phyloP scores from a whole-genome alignment of 108 stramenopile species.

The Skeletonema costatum region DNA sequence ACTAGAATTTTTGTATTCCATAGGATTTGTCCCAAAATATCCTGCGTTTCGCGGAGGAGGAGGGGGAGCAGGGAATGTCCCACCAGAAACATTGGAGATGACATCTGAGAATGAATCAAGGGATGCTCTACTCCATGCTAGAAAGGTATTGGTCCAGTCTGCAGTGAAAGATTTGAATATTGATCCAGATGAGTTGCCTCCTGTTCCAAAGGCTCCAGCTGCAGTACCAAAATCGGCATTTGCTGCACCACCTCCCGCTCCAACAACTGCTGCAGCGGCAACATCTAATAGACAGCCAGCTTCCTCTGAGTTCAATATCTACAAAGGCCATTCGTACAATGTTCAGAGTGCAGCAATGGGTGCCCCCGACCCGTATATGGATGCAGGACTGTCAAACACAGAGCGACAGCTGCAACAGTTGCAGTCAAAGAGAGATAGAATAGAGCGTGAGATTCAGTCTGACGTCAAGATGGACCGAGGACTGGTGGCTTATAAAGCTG shows the following conservation, averaged over 20 bases:
- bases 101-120: constrained; percentile 43
- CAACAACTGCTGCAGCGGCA: constrained; percentile 1
- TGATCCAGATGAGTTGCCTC: constrained; percentile 47
- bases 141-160: constrained; percentile 45
- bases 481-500: constrained; percentile 56
- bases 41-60: constrained; percentile 15
- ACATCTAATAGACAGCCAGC: constrained; percentile 2
- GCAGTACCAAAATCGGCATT: constrained; percentile 11
- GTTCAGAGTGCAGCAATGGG: constrained; percentile 68
- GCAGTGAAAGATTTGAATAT: constrained; percentile 53
- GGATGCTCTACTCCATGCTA: constrained; percentile 37
- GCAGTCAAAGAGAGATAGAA: constrained; percentile 47
- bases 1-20: constrained; percentile 63
- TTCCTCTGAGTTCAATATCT: constrained; percentile 61
- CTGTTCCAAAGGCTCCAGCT: constrained; percentile 24
- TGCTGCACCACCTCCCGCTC: background rate
- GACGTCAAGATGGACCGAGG: constrained; percentile 53
- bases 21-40: constrained; percentile 60
- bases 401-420: constrained; percentile 51
- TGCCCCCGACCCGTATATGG: constrained; percentile 49
- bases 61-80: background rate
- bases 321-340: constrained; percentile 68
- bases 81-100: constrained; percentile 42
- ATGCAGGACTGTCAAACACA: constrained; percentile 47
- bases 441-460: constrained; percentile 60